phyloP scores from a whole-genome alignment of 1,284 basidiomycete genomes.

The Ganoderma lingzhi region DNA sequence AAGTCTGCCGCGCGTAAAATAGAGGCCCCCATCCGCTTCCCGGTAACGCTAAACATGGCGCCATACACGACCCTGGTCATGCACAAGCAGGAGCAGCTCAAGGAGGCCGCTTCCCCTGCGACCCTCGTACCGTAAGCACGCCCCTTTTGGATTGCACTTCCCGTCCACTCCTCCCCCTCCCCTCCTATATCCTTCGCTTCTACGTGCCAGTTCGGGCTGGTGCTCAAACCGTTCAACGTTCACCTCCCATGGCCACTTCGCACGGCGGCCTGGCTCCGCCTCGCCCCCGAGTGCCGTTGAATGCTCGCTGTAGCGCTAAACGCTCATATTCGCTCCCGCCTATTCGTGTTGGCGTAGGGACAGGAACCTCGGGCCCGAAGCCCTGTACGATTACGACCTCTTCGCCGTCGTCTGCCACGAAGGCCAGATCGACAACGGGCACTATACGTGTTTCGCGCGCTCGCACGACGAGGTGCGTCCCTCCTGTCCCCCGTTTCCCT shows the following conservation, averaged over 20 bases:
- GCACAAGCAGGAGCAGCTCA: slow-evolving; percentile 55
- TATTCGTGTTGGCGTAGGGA: slow-evolving; percentile 2
- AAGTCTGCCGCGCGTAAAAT: slow-evolving; percentile 83
- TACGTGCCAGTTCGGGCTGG: neutral
- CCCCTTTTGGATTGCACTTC: slow-evolving; percentile 1
- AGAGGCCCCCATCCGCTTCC: slow-evolving; percentile 86
- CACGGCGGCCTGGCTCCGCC: slow-evolving; percentile 9
- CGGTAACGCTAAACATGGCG: slow-evolving; percentile 87
- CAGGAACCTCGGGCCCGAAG: slow-evolving; percentile 62
- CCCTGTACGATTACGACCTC: slow-evolving; percentile 90
- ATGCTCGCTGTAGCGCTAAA: neutral
- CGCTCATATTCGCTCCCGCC: neutral
- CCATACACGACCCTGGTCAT: slow-evolving; percentile 80
- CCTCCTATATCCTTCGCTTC: neutral
- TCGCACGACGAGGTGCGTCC: slow-evolving; percentile 75
- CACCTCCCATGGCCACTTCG: neutral
- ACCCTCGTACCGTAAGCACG: slow-evolving; percentile 45
- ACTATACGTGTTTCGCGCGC: slow-evolving; percentile 88
- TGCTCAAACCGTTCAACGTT: neutral
- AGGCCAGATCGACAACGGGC: slow-evolving; percentile 94
- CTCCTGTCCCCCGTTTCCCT: slow-evolving; percentile 9
- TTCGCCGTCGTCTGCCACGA: slow-evolving; percentile 96
- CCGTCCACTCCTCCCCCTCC: neutral
- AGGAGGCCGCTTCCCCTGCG: slow-evolving; percentile 35
- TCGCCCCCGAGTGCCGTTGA: slow-evolving; percentile 6